These are phyloP conservation scores for Oidium heveae DNA, from an alignment of 2,329 filamentous ascomycete species.

Conservation along the genomic window DNA sequence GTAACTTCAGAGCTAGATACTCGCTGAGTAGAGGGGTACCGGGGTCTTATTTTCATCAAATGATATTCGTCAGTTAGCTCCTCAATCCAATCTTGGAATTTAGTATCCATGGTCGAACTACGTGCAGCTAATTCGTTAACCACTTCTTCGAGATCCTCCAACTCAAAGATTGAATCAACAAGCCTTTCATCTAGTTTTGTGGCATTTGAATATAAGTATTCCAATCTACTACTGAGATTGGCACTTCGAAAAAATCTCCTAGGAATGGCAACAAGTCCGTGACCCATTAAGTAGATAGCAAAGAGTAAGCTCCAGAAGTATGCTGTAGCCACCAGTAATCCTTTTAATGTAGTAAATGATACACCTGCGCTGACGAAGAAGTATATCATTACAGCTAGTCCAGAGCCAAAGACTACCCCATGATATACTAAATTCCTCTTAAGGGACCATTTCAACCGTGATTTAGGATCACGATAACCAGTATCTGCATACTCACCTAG, in stretches of 20 bases:
- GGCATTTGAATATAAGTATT: constrained; percentile 51
- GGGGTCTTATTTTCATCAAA: constrained; percentile 34
- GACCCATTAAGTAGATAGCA: constrained; percentile 93
- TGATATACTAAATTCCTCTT: constrained; percentile 77
- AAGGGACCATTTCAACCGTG: constrained; percentile 60
- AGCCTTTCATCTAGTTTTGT: constrained; percentile 68
- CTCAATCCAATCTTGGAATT: constrained; percentile 86
- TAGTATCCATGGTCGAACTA: constrained; percentile 50
- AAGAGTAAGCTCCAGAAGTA: constrained; percentile 84
- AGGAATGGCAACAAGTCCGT: constrained; percentile 80
- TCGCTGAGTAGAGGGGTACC: constrained; percentile 16
- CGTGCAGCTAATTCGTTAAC: constrained; percentile 55
- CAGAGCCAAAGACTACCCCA: constrained; percentile 47
- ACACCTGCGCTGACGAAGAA: constrained; percentile 58
- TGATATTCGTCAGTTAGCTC: constrained; percentile 61
- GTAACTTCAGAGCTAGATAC: constrained; percentile 20
- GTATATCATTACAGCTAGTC: constrained; percentile 52
- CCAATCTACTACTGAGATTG: constrained; percentile 47
- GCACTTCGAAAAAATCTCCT: constrained; percentile 57
- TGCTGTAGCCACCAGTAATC: constrained; percentile 70
- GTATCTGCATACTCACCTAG: constrained; percentile 88
- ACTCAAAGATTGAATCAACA: constrained; percentile 53
- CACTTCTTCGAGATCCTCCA: constrained; percentile 63
- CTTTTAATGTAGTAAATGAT: constrained; percentile 48
- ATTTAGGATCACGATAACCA: constrained; percentile 68